phyloP scores from a whole-genome alignment of 1,284 basidiomycete genomes.

The Cryptococcus depauperatus region DNA sequence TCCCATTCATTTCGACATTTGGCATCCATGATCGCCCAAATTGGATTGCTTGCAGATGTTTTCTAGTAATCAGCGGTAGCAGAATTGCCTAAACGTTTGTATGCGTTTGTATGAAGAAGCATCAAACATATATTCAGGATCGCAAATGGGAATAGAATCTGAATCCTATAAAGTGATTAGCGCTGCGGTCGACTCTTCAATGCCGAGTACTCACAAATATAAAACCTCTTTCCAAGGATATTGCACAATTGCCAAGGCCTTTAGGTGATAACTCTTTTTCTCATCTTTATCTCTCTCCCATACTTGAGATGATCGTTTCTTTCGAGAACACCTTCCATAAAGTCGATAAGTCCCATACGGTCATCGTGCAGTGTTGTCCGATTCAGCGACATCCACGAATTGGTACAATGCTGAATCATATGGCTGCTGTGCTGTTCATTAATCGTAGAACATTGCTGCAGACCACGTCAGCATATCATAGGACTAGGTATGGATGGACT shows the following conservation, averaged over 20 bases:
- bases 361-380: slow-evolving; percentile 30
- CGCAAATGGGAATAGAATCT: slow-evolving; percentile 45
- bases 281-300: slow-evolving; percentile 35
- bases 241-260: slow-evolving; percentile 47
- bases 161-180: no score
- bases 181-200: no score
- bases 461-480: neutral
- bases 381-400: slow-evolving; percentile 42
- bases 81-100: slow-evolving; percentile 41
- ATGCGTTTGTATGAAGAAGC: slow-evolving; percentile 44
- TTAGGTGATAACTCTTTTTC: slow-evolving; percentile 47
- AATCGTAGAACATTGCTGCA: slow-evolving; percentile 37
- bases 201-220: no score
- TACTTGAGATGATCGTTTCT: slow-evolving; percentile 17
- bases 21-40: slow-evolving; percentile 48
- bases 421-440: slow-evolving; percentile 41
- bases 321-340: slow-evolving; percentile 31
- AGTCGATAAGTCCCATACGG: slow-evolving; percentile 39
- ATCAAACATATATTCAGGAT: slow-evolving; percentile 46
- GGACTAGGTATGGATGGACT: slow-evolving; percentile 6
- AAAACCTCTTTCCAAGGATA: slow-evolving; percentile 47
- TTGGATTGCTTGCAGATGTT: slow-evolving; percentile 44
- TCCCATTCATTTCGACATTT: slow-evolving; percentile 51
- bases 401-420: slow-evolving; percentile 38
- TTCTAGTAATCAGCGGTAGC: slow-evolving; percentile 45